A percentile compares a stretch with the other conserved stretches of the same genome.
These are phyloP conservation scores for Diaporthe aspalathi DNA, from an alignment of 2,329 filamentous ascomycete genomes.

Conservation along the genomic window DNA sequence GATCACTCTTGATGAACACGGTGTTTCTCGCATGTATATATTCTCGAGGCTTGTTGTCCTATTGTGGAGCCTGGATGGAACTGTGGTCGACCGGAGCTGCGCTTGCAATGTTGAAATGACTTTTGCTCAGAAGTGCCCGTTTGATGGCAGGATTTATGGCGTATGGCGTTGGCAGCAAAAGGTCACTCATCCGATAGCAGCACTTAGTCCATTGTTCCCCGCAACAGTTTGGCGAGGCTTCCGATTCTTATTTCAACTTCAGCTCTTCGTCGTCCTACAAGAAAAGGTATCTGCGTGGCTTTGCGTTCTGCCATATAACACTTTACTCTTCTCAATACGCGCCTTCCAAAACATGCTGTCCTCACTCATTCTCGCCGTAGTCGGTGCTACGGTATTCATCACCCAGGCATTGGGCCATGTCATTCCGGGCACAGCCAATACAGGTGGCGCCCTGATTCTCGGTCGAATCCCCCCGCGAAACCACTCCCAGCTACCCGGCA, in stretches of 20 bases:
- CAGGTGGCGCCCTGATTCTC: not conserved
- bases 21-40: not conserved
- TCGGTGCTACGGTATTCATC: not conserved
- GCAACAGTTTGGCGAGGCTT: not conserved
- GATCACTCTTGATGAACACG: not conserved
- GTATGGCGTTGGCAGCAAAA: not conserved
- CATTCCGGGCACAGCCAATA: not conserved
- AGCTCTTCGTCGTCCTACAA: too few species aligned
- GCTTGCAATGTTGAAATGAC: not conserved
- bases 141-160: too few species aligned
- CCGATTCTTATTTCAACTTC: not conserved
- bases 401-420: slow-evolving; percentile 15
- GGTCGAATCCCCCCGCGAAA: not conserved
- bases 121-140: not conserved
- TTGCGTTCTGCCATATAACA: not conserved
- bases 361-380: not conserved
- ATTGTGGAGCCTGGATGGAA: not conserved
- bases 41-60: not conserved
- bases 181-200: not conserved
- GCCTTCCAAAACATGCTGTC: slow-evolving; percentile 17
- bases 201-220: too few species aligned
- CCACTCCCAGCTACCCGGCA: not conserved
- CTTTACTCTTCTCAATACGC: not conserved
- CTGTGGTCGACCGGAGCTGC: not conserved
- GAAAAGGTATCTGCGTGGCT: too few species aligned